Base-by-base conservation (phyloP, 2,329 filamentous ascomycete species). In the Epicoccum nigrum region DNA sequence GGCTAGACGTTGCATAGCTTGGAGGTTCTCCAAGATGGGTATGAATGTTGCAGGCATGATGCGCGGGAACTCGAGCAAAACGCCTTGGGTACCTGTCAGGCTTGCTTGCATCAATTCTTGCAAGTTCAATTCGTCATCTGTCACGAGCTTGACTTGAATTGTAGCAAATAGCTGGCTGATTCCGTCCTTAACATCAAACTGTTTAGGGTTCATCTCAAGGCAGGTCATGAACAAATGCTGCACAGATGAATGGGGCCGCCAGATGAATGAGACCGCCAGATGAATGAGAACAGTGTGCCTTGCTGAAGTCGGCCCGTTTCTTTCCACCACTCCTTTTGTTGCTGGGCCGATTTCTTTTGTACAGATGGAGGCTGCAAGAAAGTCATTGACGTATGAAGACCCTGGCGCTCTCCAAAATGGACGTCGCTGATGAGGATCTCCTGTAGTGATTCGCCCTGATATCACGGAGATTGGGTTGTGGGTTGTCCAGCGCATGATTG, bases 1-100 rank as follows among this genome's bases (percentile, higher is more conserved):
- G 4, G 56, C 57, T 4, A 60, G n/a, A 0, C 58, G 54, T 17
- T 69, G 59, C 65, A 67, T 71, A 1, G 33, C 33, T 42, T 67
- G 55, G 16, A 70, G 17, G 9, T 57, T 64, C 19, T 64, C 56
- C 4, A 71, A 35, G 2, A 70, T 61, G 0, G 68, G 70, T 1
- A 61, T 46, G 13, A 73, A 73, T 1, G 69, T 70, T 1, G 65
- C 62, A 1, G 67, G 62, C 1, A 73, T 49, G 4, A 71, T 47
- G 0, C 58, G 55, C 0, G 69, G 66, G 19, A 61, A 71, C 16
- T 73, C 69, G 0, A 72, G 28, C 0, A 73, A 43, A 0, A 67
- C 16, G 3, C 63, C 68, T 5, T 27, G 54, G 2, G 17, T 63
- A 50, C 28, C 63, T 48, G 8, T 65, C 55, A 0, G 51, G 58